Conservation (phyloP, 495 filamentous ascomycete species). For the Penicillium riverlandense region DNA sequence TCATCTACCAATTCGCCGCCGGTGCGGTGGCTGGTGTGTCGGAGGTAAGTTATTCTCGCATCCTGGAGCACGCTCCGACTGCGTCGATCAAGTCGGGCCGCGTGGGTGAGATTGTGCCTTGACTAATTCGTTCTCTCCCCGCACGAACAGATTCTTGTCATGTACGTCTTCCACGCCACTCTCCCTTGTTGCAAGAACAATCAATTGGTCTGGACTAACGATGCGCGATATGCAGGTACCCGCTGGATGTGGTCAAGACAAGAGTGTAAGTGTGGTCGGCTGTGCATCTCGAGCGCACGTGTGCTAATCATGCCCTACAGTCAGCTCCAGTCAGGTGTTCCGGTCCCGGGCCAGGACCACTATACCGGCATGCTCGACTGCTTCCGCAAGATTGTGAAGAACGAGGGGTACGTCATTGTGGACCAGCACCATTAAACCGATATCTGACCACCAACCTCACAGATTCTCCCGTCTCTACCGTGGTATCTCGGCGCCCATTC, state of each 20-base stretch:
- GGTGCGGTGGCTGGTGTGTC: slow-evolving; percentile 90
- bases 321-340: slow-evolving; percentile 75
- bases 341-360: slow-evolving; percentile 56
- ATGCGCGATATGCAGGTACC: slow-evolving; percentile 63
- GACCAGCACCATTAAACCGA: neutral
- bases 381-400: slow-evolving; percentile 88
- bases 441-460: slow-evolving; percentile 4
- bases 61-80: neutral
- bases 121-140: slow-evolving; percentile 23
- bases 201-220: slow-evolving; percentile 6
- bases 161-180: slow-evolving; percentile 47
- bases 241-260: slow-evolving; percentile 96
- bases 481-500: slow-evolving; percentile 89
- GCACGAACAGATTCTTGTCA: slow-evolving; percentile 67
- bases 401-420: slow-evolving; percentile 67
- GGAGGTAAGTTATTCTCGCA: slow-evolving; percentile 52
- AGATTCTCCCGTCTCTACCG: slow-evolving; percentile 88
- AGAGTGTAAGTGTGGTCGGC: slow-evolving; percentile 61
- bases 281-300: slow-evolving; percentile 7
- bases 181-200: too few relatives aligned
- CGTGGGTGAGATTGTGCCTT: slow-evolving; percentile 2
- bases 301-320: slow-evolving; percentile 31
- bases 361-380: slow-evolving; percentile 98
- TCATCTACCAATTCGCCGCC: slow-evolving; percentile 79
- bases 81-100: neutral